phyloP scores from a whole-genome alignment of 352 stramenopile species.

The Globisporangium polare region DNA sequence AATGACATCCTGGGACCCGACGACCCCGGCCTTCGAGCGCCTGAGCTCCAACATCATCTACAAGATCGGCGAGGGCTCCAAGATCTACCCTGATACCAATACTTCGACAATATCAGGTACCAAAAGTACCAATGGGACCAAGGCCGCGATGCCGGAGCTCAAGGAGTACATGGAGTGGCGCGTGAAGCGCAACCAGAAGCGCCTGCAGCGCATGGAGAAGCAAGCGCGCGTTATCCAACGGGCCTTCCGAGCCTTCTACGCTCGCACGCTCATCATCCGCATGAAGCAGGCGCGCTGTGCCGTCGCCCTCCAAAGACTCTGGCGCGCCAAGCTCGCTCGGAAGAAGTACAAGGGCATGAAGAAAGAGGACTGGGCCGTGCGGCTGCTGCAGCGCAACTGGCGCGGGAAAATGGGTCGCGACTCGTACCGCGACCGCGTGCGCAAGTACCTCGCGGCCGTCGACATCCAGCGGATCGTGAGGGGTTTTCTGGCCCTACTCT shows the following conservation, averaged over 20 bases:
- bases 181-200: slow-evolving; percentile 92
- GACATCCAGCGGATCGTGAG: slow-evolving; percentile 87
- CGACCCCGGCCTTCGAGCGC: slow-evolving; percentile 82
- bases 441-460: slow-evolving; percentile 70
- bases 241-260: slow-evolving; percentile 87
- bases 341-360: slow-evolving; percentile 75
- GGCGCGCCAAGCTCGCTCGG: slow-evolving; percentile 77
- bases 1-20: slow-evolving; percentile 61
- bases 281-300: slow-evolving; percentile 76
- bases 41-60: slow-evolving; percentile 85
- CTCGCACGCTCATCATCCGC: slow-evolving; percentile 72
- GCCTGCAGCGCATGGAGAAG: slow-evolving; percentile 80
- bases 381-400: slow-evolving; percentile 90
- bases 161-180: slow-evolving; percentile 97
- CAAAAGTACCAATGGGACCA: background rate
- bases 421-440: slow-evolving; percentile 71
- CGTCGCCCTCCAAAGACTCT: slow-evolving; percentile 85
- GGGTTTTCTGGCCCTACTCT: slow-evolving; percentile 60
- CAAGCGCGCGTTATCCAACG: slow-evolving; percentile 87
- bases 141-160: slow-evolving; percentile 59
- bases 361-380: slow-evolving; percentile 86
- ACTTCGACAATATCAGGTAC: background rate
- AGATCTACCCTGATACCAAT: slow-evolving; percentile 76
- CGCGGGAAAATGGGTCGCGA: slow-evolving; percentile 86
- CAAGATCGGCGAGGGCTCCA: slow-evolving; percentile 72